Evolutionary conservation across 1,139 yeast genomes (phyloP), one percentile per base, ranked within the genome.

Genomic region (Hansenula lynferdii): DNA sequence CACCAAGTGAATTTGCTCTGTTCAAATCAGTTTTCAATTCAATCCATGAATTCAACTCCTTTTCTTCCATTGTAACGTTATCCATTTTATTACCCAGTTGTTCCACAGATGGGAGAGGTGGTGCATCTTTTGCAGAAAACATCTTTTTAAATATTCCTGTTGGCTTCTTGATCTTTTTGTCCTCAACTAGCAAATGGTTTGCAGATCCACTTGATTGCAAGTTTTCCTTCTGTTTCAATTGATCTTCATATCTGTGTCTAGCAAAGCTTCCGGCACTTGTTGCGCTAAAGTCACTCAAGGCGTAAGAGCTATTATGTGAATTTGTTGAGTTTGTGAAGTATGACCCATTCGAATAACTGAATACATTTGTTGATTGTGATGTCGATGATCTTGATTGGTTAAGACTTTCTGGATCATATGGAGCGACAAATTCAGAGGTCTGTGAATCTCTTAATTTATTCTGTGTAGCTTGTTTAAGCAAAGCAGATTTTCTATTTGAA

Each of bases 191-290:
- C 9, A 53, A 34, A 11, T 45, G 42, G 28, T 50, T 52, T 11
- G 51, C 56, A 2, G 56, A 51, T 4, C 50, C 55, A 39, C 55
- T 51, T 16, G 49, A 32, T 16, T 49, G 43, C 31, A 51, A 20
- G 12, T 39, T 37, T 7, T 48, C 51, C 10, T 40, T 47, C 28
- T 43, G 47, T 32, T 56, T 56, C 32, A 59, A 44, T 38, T 64
- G 68, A 48, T 67, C 67, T 43, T 78, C 78, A 56, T 65, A 68
- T 52, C 76, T 80, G 55, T 86, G 92, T 52, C 95, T 73, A 38
- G 80, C 77, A 45, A 80, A 78, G 11, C 95, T 85, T 0, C 95
- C 95, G 3, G 96, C 96, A 51, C 94, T 83, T 0, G 95, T 85
- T 5, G 95, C 95, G 64, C 94, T 83, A 42, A 85, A 74, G 55